Conservation (phyloP, 192 early-diverging fungal genomes). For the Cetraspora pellucida region DNA sequence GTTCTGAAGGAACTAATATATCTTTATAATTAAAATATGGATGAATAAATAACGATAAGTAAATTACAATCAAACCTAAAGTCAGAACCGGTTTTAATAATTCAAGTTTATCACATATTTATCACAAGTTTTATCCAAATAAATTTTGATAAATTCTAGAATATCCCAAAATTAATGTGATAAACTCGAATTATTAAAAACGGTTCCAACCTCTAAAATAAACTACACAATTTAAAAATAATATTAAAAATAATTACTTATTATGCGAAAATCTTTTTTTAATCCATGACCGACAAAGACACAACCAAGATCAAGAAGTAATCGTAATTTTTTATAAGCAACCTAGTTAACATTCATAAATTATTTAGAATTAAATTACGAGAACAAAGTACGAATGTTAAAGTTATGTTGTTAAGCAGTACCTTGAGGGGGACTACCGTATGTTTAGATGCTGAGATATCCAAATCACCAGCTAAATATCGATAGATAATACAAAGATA, state of each 20-base stretch:
- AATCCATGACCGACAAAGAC: constrained; percentile 94
- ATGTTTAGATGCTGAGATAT: constrained; percentile 66
- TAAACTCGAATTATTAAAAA: too few species aligned
- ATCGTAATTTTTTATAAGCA: constrained; percentile 89
- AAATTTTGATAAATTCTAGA: too few species aligned
- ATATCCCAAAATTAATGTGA: too few species aligned
- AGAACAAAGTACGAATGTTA: too few species aligned
- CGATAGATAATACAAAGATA: too few species aligned
- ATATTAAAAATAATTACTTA: constrained; percentile 61
- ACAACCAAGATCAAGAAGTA: constrained; percentile 88
- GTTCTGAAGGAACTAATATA: constrained; percentile 79
- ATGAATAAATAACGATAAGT: neutral
- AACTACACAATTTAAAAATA: neutral
- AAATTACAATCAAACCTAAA: too few species aligned
- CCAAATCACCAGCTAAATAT: constrained; percentile 76
- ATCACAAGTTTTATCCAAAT: too few species aligned
- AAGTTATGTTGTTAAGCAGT: too few species aligned
- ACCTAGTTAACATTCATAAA: constrained; percentile 26
- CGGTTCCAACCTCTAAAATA: too few species aligned
- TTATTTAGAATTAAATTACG: too few species aligned
- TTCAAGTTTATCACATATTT: too few species aligned
- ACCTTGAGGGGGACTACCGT: constrained; percentile 87
- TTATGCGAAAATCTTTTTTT: constrained; percentile 93
- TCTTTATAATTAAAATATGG: constrained; percentile 49
- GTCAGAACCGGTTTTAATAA: too few species aligned